A percentile compares a stretch with the other conserved stretches of the same genome.
These are phyloP conservation scores for Alternaria metachromatica DNA, from an alignment of 2,329 filamentous ascomycete genomes.

Conservation along the genomic window DNA sequence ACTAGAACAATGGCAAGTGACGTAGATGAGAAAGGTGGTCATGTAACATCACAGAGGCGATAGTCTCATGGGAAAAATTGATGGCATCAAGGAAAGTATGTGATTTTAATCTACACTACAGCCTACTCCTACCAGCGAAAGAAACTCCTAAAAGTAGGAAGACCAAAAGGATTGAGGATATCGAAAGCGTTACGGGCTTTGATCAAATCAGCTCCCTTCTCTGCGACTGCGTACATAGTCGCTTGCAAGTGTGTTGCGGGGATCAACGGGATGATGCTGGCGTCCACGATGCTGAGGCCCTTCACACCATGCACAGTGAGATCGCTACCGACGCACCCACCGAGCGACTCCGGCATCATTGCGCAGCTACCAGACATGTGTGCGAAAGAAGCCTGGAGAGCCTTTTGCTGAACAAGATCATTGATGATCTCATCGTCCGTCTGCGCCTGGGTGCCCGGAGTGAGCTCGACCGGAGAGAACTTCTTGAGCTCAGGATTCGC, in stretches of 20 bases:
- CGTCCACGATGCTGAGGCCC: conserved; percentile 41
- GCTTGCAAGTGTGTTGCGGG: conserved; percentile 37
- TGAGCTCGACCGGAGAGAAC: conserved; percentile 41
- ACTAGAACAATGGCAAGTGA: background rate
- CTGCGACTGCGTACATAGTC: conserved; percentile 42
- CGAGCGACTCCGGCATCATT: conserved; percentile 38
- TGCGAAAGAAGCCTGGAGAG: conserved; percentile 30
- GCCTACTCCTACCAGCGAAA: background rate
- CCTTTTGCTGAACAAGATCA: conserved; percentile 16
- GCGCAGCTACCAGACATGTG: conserved; percentile 35
- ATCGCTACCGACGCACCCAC: conserved; percentile 34
- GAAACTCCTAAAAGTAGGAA: background rate
- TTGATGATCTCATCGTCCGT: conserved; percentile 37
- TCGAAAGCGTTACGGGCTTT: conserved; percentile 20
- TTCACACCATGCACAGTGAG: conserved; percentile 34
- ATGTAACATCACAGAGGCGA: background rate
- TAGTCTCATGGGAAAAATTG: background rate
- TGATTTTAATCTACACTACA: background rate
- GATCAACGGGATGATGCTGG: conserved; percentile 39
- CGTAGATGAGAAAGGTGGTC: background rate
- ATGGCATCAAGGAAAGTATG: background rate
- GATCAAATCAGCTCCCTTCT: conserved; percentile 44
- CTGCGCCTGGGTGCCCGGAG: conserved; percentile 30
- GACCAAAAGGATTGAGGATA: background rate
- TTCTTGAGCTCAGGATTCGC: conserved; percentile 37